A percentile compares a stretch with the other conserved stretches of the same genome.
Evolutionary conservation across 352 stramenopile species (phyloP).

Genomic region (Phytophthora hybrid): DNA sequence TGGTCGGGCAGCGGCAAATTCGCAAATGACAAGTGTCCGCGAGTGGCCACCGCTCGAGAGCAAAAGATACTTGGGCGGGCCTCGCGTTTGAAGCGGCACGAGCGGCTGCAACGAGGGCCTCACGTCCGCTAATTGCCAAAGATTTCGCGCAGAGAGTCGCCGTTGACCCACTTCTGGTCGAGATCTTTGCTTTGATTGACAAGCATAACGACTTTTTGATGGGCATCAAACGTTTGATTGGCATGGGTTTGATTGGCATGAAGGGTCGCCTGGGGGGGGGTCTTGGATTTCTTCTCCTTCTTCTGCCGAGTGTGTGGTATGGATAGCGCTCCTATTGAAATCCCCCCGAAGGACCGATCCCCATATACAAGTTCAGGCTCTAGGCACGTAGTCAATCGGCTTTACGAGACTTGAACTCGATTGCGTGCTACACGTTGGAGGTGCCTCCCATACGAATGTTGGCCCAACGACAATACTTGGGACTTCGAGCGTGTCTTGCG

Average conservation of each 20-base stretch:
- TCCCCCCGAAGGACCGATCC: too few relatives aligned
- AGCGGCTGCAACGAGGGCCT: slow-evolving; percentile 3
- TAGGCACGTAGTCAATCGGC: too few relatives aligned
- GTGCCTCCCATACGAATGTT: too few relatives aligned
- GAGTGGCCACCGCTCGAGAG: neutral
- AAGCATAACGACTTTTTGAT: slow-evolving; percentile 22
- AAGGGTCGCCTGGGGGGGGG: slow-evolving; percentile 1
- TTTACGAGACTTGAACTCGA: too few relatives aligned
- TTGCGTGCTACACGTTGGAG: too few relatives aligned
- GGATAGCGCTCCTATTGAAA: neutral
- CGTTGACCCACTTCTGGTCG: neutral
- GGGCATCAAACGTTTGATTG: neutral
- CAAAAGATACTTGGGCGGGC: neutral
- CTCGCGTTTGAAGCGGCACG: neutral
- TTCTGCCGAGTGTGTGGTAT: neutral
- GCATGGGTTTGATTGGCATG: slow-evolving; percentile 23
- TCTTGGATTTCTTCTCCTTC: neutral
- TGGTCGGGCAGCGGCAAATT: slow-evolving; percentile 31
- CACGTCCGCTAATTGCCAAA: slow-evolving; percentile 19
- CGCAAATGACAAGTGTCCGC: slow-evolving; percentile 26
- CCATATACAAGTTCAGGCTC: too few relatives aligned
- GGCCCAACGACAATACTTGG: too few relatives aligned
- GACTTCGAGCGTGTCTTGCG: neutral
- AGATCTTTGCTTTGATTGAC: slow-evolving; percentile 34
- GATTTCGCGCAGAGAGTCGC: slow-evolving; percentile 28